A percentile compares a stretch with the other conserved stretches of the same genome.
These are phyloP conservation scores for Citrus inodora DNA, from an alignment of 345 rosid genomes.

Conservation along the genomic window DNA sequence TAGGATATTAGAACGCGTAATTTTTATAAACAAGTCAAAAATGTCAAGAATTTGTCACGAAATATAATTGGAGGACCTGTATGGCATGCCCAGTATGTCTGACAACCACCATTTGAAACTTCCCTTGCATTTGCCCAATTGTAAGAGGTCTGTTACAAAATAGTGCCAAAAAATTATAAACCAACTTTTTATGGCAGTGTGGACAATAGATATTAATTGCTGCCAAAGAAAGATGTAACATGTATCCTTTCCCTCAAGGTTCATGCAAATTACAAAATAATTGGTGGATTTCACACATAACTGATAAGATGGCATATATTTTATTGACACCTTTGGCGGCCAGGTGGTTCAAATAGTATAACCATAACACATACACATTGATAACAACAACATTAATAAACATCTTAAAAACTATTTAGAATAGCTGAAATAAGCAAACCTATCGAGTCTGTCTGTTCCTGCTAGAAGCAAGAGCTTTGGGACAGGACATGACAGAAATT, in stretches of 20 bases:
- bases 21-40: background rate
- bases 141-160: slow-evolving; percentile 65
- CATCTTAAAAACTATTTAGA: background rate
- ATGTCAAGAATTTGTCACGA: background rate
- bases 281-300: background rate
- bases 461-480: slow-evolving; percentile 89
- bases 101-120: slow-evolving; percentile 93
- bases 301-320: background rate
- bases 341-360: background rate
- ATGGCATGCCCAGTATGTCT: slow-evolving; percentile 97
- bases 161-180: background rate
- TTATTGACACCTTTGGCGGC: background rate
- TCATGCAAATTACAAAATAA: background rate
- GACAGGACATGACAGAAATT: slow-evolving; percentile 74
- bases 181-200: background rate
- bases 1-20: background rate
- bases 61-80: slow-evolving; percentile 49
- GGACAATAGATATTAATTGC: background rate
- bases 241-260: background rate
- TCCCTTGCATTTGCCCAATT: slow-evolving; percentile 99
- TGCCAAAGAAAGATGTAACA: background rate
- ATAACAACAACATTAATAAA: background rate
- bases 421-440: slow-evolving; percentile 18
- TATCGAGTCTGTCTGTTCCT: slow-evolving; percentile 88
- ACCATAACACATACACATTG: background rate